These are phyloP conservation scores for Gamsiella multidivaricata DNA, from an alignment of 192 early-diverging fungal genomes.

Conservation along the genomic window DNA sequence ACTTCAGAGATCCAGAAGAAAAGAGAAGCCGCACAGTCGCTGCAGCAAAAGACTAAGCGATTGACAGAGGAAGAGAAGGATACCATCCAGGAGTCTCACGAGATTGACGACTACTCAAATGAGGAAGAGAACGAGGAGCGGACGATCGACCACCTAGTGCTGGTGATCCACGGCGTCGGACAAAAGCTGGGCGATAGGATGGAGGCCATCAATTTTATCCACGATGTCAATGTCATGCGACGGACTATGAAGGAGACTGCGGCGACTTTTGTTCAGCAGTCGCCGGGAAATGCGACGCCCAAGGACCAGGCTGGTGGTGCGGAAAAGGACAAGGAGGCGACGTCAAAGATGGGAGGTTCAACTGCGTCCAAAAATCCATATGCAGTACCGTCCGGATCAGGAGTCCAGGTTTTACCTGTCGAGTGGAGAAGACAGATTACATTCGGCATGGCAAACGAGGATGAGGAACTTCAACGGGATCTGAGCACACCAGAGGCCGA, in stretches of 20 bases:
- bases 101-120: slow-evolving; percentile 58
- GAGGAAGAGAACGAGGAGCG: slow-evolving; percentile 71
- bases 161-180: slow-evolving; percentile 90
- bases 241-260: slow-evolving; percentile 71
- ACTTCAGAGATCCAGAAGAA: slow-evolving; percentile 45
- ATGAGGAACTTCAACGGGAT: slow-evolving; percentile 67
- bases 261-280: slow-evolving; percentile 26
- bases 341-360: slow-evolving; percentile 11
- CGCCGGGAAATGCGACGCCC: slow-evolving; percentile 28
- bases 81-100: slow-evolving; percentile 59
- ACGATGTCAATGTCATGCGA: slow-evolving; percentile 77
- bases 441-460: slow-evolving; percentile 74
- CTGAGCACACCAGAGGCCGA: slow-evolving; percentile 61
- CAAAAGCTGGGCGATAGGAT: slow-evolving; percentile 83
- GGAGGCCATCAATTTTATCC: slow-evolving; percentile 73
- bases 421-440: slow-evolving; percentile 85
- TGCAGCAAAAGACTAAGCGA: slow-evolving; percentile 49
- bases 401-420: slow-evolving; percentile 84
- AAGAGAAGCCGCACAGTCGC: slow-evolving; percentile 27
- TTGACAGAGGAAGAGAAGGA: slow-evolving; percentile 47
- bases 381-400: slow-evolving; percentile 43
- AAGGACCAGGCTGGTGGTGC: slow-evolving; percentile 4
- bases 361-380: slow-evolving; percentile 34
- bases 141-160: slow-evolving; percentile 79
- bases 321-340: slow-evolving; percentile 24